Evolutionary conservation across 2,329 filamentous ascomycete genomes (phyloP).

Genomic region (Ceratocystis variospora): DNA sequence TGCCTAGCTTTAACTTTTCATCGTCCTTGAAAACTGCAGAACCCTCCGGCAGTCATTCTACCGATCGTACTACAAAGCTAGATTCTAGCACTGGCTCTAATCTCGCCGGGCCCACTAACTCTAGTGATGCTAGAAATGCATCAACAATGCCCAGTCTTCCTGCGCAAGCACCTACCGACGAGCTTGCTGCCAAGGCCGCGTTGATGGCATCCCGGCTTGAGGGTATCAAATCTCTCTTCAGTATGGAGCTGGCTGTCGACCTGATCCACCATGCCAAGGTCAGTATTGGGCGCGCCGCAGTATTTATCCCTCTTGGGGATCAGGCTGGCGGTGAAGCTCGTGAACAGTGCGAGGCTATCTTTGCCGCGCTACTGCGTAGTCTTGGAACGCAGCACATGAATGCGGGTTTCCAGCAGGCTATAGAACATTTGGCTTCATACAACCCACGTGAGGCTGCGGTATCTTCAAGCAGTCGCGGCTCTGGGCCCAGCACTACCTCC

Average conservation of each 20-base stretch:
- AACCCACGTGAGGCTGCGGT: constrained; percentile 72
- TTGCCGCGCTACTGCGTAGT: constrained; percentile 69
- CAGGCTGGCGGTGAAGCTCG: constrained; percentile 70
- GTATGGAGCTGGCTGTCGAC: constrained; percentile 84
- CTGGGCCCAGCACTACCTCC: not conserved
- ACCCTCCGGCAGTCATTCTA: not conserved
- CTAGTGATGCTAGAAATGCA: not conserved
- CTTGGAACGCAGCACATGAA: constrained; percentile 79
- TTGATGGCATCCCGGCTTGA: constrained; percentile 91
- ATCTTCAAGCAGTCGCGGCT: constrained; percentile 42
- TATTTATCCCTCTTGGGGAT: constrained; percentile 68
- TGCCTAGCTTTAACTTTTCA: constrained; percentile 42
- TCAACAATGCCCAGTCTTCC: constrained; percentile 24
- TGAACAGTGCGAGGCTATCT: constrained; percentile 81
- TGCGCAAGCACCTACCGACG: constrained; percentile 66
- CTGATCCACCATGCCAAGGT: constrained; percentile 80
- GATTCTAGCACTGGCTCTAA: not conserved
- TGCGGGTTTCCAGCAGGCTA: constrained; percentile 83
- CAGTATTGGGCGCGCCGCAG: constrained; percentile 69
- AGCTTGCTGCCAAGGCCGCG: constrained; percentile 91
- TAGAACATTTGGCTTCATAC: constrained; percentile 80
- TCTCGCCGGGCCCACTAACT: not conserved
- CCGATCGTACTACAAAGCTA: not conserved
- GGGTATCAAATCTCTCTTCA: constrained; percentile 88
- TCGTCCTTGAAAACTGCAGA: constrained; percentile 9